These are phyloP conservation scores for Wickerhamiella nectarea DNA, from an alignment of 805 yeast genomes.

Conservation along the genomic window DNA sequence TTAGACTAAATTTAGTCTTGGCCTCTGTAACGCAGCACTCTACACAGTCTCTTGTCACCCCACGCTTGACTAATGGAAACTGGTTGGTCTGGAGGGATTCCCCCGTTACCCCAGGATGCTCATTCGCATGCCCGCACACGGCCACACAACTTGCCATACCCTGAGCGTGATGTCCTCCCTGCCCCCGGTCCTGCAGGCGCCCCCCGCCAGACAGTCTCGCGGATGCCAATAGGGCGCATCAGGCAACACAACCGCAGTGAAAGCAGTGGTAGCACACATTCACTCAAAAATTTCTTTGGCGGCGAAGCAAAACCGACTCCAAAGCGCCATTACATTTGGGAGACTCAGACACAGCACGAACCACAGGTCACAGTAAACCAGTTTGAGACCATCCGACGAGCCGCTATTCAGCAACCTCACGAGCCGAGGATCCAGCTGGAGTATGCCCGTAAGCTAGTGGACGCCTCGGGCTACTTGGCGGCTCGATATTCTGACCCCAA, in stretches of 20 bases:
- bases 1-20: too few relatives aligned
- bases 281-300: neutral
- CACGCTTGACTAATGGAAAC: neutral
- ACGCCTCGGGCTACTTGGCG: slow-evolving; percentile 29
- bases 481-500: slow-evolving; percentile 28
- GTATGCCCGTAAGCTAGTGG: slow-evolving; percentile 48
- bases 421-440: slow-evolving; percentile 42
- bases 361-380: slow-evolving; percentile 20
- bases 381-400: slow-evolving; percentile 22
- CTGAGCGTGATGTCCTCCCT: neutral
- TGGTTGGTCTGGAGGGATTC: neutral
- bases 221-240: neutral
- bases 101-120: neutral
- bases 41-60: too few relatives aligned
- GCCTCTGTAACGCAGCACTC: too few relatives aligned
- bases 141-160: neutral
- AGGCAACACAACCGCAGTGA: slow-evolving; percentile 5
- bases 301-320: slow-evolving; percentile 10
- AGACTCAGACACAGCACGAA: neutral
- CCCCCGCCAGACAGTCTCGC: neutral
- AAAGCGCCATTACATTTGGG: slow-evolving; percentile 8
- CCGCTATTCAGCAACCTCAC: slow-evolving; percentile 24
- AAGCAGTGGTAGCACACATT: neutral
- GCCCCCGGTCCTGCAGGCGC: neutral
- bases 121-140: neutral